Conservation (phyloP, 179 eudicot species). For the Patellifolia procumbens region DNA sequence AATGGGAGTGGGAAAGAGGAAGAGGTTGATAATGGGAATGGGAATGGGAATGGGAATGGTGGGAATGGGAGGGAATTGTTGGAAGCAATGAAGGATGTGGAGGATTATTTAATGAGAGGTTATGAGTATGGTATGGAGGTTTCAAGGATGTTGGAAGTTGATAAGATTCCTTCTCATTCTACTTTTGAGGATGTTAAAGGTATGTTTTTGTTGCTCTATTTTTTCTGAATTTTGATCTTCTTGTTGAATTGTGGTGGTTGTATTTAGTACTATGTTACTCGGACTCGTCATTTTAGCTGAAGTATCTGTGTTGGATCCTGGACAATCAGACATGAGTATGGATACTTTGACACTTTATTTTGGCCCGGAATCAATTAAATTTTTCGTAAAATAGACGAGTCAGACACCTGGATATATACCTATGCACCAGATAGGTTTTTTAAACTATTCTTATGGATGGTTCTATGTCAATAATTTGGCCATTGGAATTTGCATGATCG, state of each 20-base stretch:
- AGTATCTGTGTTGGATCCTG: too few relatives aligned
- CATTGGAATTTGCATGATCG: neutral
- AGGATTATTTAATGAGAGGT: conserved; percentile 43
- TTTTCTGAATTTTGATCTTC: neutral
- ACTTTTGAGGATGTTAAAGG: conserved; percentile 35
- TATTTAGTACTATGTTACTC: too few relatives aligned
- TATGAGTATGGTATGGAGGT: conserved; percentile 42
- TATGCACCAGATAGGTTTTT: too few relatives aligned
- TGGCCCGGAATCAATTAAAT: too few relatives aligned
- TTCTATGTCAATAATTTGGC: neutral
- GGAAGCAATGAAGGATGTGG: conserved; percentile 49
- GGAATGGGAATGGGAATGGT: neutral
- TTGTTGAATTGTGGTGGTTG: too few relatives aligned
- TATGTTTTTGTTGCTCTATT: neutral
- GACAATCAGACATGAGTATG: too few relatives aligned
- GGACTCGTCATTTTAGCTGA: too few relatives aligned
- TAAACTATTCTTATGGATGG: neutral
- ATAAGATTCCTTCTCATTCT: conserved; percentile 20
- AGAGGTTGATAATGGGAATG: neutral
- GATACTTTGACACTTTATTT: too few relatives aligned
- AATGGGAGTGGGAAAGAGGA: conserved; percentile 8
- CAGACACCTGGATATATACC: too few relatives aligned
- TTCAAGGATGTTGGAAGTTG: conserved; percentile 54
- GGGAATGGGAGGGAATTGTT: conserved; percentile 36
- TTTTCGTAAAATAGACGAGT: too few relatives aligned